Conservation (phyloP, 371 early-diverging fungal species). For the Funneliformis caledonium region DNA sequence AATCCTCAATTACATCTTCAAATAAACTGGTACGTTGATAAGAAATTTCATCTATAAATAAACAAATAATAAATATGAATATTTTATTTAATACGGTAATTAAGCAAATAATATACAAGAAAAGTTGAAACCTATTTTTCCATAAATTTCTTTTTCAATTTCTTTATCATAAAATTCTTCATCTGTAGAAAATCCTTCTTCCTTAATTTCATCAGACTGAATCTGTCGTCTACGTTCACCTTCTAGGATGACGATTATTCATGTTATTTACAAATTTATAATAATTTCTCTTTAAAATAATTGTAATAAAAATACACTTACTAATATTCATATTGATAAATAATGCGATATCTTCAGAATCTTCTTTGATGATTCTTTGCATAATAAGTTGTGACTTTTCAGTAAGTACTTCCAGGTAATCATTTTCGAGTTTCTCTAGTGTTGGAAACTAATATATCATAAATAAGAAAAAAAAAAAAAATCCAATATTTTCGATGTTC, state of each 20-base stretch:
- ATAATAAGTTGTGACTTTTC: conserved; percentile 51
- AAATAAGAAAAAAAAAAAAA: background rate
- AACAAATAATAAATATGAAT: background rate
- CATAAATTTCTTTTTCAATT: conserved; percentile 48
- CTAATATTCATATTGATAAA: conserved; percentile 43
- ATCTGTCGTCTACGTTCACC: background rate
- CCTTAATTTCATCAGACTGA: background rate
- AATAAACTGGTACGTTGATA: conserved; percentile 43
- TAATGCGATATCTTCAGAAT: conserved; percentile 56
- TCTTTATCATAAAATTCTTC: conserved; percentile 55
- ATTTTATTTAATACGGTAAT: background rate
- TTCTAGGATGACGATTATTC: too few relatives aligned
- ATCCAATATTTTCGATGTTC: background rate
- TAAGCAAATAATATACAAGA: conserved; percentile 33
- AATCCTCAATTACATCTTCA: conserved; percentile 64
- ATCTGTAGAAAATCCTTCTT: conserved; percentile 58
- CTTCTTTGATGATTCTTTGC: conserved; percentile 51
- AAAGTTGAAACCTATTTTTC: conserved; percentile 34
- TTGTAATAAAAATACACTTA: background rate
- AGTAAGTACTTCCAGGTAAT: conserved; percentile 54
- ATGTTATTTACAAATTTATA: background rate
- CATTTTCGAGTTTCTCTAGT: conserved; percentile 64
- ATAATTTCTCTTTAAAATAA: background rate
- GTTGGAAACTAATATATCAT: conserved; percentile 56
- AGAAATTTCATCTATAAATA: conserved; percentile 40